phyloP scores from a whole-genome alignment of 352 stramenopile species.

The Pythium pyrilobum region DNA sequence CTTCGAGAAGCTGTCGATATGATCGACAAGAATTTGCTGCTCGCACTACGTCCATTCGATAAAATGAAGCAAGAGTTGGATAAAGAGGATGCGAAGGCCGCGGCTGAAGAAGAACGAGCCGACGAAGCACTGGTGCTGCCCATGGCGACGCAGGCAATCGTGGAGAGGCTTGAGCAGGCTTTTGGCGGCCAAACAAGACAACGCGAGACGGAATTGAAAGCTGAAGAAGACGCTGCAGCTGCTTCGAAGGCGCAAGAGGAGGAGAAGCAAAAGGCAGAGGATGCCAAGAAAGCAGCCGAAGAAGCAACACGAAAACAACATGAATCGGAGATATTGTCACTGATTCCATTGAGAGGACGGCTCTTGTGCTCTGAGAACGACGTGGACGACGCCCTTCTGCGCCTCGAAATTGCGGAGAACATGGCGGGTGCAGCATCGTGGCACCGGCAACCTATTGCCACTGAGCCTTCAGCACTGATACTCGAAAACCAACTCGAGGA shows the following conservation, averaged over 20 bases:
- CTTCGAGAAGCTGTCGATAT: conserved; percentile 10
- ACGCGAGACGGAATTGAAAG: conserved; percentile 15
- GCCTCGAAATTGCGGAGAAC: conserved; percentile 30
- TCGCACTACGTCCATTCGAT: conserved; percentile 51
- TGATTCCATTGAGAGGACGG: conserved; percentile 40
- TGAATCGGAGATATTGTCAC: conserved; percentile 36
- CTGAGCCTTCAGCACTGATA: not conserved
- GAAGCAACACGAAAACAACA: conserved; percentile 26
- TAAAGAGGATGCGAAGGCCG: conserved; percentile 13
- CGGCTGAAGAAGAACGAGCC: conserved; percentile 1
- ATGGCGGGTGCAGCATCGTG: too few species aligned
- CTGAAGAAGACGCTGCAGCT: conserved; percentile 12
- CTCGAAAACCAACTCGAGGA: conserved; percentile 13
- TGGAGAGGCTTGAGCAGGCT: conserved; percentile 12
- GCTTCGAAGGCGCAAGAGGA: conserved; percentile 29
- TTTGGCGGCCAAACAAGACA: conserved; percentile 5
- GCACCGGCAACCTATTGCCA: too few species aligned
- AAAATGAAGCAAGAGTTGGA: conserved; percentile 29
- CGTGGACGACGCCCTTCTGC: conserved; percentile 35
- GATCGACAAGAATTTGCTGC: conserved; percentile 40
- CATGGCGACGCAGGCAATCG: conserved; percentile 7
- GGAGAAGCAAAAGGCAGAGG: conserved; percentile 36
- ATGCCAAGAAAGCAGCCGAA: conserved; percentile 29
- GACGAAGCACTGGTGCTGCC: not conserved
- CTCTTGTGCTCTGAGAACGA: conserved; percentile 36